Conservation (phyloP, 2,329 filamentous ascomycete species). For the Davidsoniella australis region DNA sequence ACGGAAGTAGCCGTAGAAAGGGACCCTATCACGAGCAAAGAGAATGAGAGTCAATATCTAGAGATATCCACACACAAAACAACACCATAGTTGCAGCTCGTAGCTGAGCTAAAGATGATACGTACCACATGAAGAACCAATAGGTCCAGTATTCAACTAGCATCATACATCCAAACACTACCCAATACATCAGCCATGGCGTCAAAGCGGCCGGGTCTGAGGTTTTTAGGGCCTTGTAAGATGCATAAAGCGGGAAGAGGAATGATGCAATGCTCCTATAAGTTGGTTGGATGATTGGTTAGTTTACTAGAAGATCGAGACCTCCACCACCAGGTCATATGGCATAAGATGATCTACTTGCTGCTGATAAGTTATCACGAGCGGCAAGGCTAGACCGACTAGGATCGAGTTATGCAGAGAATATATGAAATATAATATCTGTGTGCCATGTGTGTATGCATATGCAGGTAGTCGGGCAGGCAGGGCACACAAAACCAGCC, state of each 20-base stretch:
- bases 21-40: constrained; percentile 39
- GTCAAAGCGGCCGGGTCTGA: constrained; percentile 76
- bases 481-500: constrained; percentile 9
- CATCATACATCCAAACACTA: constrained; percentile 67
- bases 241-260: constrained; percentile 88
- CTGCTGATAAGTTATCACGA: not conserved
- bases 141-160: constrained; percentile 75
- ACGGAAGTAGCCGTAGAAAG: constrained; percentile 86
- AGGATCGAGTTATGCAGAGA: too few species aligned
- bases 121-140: constrained; percentile 69
- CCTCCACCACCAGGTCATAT: not conserved
- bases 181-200: constrained; percentile 99
- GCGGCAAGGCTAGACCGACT: constrained; percentile 9
- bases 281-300: not conserved
- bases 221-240: constrained; percentile 93
- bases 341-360: not conserved
- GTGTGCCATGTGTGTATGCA: constrained; percentile 8
- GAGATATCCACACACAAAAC: not conserved
- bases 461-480: constrained; percentile 13
- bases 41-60: not conserved
- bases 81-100: not conserved
- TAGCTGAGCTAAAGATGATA: constrained; percentile 2
- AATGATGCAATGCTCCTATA: constrained; percentile 68
- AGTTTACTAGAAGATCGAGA: not conserved
- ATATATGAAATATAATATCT: not conserved